A percentile compares a stretch with the other conserved stretches of the same genome.
phyloP scores from a whole-genome alignment of 495 filamentous ascomycete species.

The Trichoderma reesei region DNA sequence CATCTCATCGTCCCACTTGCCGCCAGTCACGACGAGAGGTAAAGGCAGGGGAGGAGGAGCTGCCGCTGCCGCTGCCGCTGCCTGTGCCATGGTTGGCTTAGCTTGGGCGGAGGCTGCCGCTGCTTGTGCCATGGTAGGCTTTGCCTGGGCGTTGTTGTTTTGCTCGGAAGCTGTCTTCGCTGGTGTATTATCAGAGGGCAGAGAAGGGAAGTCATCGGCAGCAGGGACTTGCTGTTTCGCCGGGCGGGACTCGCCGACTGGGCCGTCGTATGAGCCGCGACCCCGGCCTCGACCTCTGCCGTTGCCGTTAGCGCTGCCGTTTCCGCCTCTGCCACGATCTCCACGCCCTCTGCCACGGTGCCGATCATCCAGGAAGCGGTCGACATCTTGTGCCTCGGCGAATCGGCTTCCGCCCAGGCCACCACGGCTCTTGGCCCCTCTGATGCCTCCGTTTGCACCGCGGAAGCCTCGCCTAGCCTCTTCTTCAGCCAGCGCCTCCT shows the following conservation, averaged over 20 bases:
- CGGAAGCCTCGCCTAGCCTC: slow-evolving; percentile 26
- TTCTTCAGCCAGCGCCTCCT: slow-evolving; percentile 23
- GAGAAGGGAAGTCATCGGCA: slow-evolving; percentile 33
- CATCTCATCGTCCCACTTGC: slow-evolving; percentile 41
- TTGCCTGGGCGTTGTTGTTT: not conserved
- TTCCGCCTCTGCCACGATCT: slow-evolving; percentile 18
- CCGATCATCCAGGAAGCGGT: slow-evolving; percentile 19
- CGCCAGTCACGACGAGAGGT: slow-evolving; percentile 21
- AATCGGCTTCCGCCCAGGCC: slow-evolving; percentile 27
- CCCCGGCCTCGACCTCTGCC: slow-evolving; percentile 14
- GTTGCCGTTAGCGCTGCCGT: slow-evolving; percentile 15
- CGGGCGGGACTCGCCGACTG: slow-evolving; percentile 15
- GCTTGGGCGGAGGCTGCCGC: not conserved
- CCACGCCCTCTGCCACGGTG: slow-evolving; percentile 22
- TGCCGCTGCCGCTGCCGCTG: not conserved
- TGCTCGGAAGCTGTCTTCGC: not conserved
- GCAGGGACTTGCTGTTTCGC: slow-evolving; percentile 13
- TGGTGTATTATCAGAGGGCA: slow-evolving; percentile 25
- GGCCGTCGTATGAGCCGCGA: slow-evolving; percentile 13
- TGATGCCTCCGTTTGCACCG: slow-evolving; percentile 33
- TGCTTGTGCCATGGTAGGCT: slow-evolving; percentile 10
- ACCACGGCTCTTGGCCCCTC: slow-evolving; percentile 20
- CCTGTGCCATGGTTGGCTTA: slow-evolving; percentile 10
- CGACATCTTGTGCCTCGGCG: slow-evolving; percentile 17
- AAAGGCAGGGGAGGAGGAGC: slow-evolving; percentile 13